A percentile compares a stretch with the other conserved stretches of the same genome.
Evolutionary conservation across 2,329 filamentous ascomycete genomes (phyloP).

Genomic region (Fusarium anthophilum): DNA sequence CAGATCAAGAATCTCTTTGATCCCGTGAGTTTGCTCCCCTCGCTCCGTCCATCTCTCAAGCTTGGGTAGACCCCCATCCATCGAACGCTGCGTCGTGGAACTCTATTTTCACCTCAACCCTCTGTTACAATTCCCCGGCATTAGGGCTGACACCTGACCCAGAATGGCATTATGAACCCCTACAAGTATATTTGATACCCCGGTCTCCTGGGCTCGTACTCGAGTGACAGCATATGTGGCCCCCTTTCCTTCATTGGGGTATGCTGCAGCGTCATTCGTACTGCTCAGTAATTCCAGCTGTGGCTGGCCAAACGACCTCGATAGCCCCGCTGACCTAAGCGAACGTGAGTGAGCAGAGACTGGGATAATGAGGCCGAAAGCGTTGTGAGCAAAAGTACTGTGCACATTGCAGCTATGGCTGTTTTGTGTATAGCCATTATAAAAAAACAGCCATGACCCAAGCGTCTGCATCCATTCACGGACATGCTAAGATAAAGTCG

Average conservation of each 20-base stretch:
- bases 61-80: slow-evolving; percentile 11
- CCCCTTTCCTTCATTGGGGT: neutral
- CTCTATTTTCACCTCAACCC: neutral
- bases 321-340: slow-evolving; percentile 1
- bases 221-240: slow-evolving; percentile 26
- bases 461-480: neutral
- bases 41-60: neutral
- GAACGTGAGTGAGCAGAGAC: neutral
- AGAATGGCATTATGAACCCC: slow-evolving; percentile 99
- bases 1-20: slow-evolving; percentile 95
- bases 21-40: slow-evolving; percentile 71
- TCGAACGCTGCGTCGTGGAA: neutral
- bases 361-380: slow-evolving; percentile 1
- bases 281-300: slow-evolving; percentile 10
- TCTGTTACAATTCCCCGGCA: slow-evolving; percentile 3
- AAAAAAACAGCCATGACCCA: neutral
- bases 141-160: slow-evolving; percentile 41
- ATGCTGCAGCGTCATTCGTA: slow-evolving; percentile 17
- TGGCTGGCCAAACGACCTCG: neutral
- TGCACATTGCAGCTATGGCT: neutral
- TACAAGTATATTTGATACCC: slow-evolving; percentile 85
- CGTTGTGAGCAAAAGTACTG: neutral
- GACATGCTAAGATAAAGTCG: neutral
- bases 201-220: slow-evolving; percentile 6
- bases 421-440: neutral